These are phyloP conservation scores for Rhodomyrtus tomentosa DNA, from an alignment of 345 rosid genomes.

Conservation along the genomic window DNA sequence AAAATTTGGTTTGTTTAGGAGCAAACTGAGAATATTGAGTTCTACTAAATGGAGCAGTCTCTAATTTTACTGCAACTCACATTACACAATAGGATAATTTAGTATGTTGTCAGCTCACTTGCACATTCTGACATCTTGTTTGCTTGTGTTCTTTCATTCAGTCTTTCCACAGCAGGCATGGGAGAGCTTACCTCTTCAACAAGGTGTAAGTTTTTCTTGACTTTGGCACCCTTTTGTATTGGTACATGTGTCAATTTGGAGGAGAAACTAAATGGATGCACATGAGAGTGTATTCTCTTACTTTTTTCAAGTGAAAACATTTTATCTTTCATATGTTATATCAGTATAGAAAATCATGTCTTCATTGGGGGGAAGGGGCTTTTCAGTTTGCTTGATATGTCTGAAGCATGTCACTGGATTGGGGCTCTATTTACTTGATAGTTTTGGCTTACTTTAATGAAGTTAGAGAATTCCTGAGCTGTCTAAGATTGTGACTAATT, in stretches of 20 bases:
- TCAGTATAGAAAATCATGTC: background rate
- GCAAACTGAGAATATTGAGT: background rate
- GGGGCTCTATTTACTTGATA: background rate
- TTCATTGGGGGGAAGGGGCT: background rate
- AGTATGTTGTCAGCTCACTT: background rate
- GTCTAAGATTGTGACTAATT: background rate
- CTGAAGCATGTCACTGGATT: background rate
- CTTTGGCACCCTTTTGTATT: constrained; percentile 4
- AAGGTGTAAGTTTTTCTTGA: constrained; percentile 84
- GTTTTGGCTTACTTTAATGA: background rate
- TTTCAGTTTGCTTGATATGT: background rate
- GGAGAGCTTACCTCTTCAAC: constrained; percentile 94
- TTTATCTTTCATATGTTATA: background rate
- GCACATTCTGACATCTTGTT: constrained; percentile 17
- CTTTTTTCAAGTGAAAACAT: background rate
- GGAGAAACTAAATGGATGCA: background rate
- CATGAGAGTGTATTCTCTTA: background rate
- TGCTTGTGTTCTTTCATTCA: constrained; percentile 32
- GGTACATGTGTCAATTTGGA: background rate
- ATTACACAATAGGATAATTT: background rate
- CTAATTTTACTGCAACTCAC: background rate
- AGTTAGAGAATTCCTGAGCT: background rate
- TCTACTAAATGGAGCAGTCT: background rate
- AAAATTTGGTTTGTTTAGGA: background rate
- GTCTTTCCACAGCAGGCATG: constrained; percentile 87